Conservation (phyloP, 768 basidiomycete species). For the Panus rudis region DNA sequence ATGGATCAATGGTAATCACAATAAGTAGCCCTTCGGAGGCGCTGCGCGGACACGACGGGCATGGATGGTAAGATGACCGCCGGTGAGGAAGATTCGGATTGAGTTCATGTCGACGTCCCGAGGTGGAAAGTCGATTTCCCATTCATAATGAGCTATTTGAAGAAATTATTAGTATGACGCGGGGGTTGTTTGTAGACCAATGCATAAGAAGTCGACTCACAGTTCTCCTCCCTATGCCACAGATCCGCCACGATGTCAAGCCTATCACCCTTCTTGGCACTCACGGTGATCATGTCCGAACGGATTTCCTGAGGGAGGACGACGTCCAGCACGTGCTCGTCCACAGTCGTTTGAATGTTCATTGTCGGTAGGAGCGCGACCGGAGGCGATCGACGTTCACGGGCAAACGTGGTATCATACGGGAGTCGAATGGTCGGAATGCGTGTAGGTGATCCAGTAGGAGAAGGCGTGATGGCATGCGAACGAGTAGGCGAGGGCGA, state of each 20-base stretch:
- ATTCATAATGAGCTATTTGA: conserved; percentile 50
- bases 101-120: conserved; percentile 44
- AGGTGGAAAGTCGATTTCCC: conserved; percentile 49
- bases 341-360: conserved; percentile 33
- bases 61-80: conserved; percentile 25
- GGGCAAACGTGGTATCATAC: neutral
- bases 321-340: conserved; percentile 40
- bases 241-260: conserved; percentile 53
- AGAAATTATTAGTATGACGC: neutral
- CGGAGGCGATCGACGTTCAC: neutral
- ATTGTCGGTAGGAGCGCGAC: conserved; percentile 35
- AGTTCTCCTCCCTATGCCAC: conserved; percentile 54
- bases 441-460: no score
- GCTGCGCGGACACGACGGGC: conserved; percentile 45
- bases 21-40: no score
- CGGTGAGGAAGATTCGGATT: neutral
- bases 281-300: conserved; percentile 60
- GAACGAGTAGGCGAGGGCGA: no score
- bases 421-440: no score
- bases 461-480: no score
- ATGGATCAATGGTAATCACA: no score
- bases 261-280: conserved; percentile 51
- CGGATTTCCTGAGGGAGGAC: conserved; percentile 39
- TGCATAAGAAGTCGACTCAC: conserved; percentile 31
- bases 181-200: neutral